These are phyloP conservation scores for Ziziphus jujuba DNA, from an alignment of 306 rosid species.

Conservation along the genomic window DNA sequence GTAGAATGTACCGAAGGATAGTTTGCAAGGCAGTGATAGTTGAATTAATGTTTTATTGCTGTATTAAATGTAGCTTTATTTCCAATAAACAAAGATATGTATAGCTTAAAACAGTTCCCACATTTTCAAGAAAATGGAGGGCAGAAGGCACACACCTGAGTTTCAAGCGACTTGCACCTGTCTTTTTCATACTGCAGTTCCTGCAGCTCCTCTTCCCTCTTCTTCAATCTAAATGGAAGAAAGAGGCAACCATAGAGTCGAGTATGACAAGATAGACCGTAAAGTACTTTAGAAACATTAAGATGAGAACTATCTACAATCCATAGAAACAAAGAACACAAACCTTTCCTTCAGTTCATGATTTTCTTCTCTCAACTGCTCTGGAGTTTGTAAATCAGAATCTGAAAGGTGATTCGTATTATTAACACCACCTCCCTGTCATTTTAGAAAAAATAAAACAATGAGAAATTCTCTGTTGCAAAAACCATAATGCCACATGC, in stretches of 20 bases:
- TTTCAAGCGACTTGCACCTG: slow-evolving; percentile 52
- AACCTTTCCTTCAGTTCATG: slow-evolving; percentile 67
- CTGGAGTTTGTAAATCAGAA: slow-evolving; percentile 30
- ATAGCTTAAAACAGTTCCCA: not conserved
- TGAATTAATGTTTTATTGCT: too few species aligned
- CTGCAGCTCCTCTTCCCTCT: slow-evolving; percentile 32
- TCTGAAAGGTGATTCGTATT: slow-evolving; percentile 15
- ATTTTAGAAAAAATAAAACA: slow-evolving; percentile 4
- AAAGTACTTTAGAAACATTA: not conserved
- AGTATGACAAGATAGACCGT: not conserved
- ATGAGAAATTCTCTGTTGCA: too few species aligned
- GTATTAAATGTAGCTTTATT: too few species aligned
- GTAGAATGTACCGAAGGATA: too few species aligned
- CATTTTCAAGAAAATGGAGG: not conserved
- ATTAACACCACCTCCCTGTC: slow-evolving; percentile 46
- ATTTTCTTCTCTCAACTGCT: slow-evolving; percentile 68
- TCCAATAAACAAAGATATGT: not conserved
- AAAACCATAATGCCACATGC: too few species aligned
- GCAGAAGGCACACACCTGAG: slow-evolving; percentile 44
- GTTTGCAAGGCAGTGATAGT: too few species aligned
- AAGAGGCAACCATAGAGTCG: not conserved
- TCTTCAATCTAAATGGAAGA: slow-evolving; percentile 44
- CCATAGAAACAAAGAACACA: slow-evolving; percentile 1
- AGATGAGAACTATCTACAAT: not conserved
- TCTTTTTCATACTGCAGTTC: slow-evolving; percentile 57